These are phyloP conservation scores for Alternaria consortialis DNA, from an alignment of 2,329 filamentous ascomycete genomes.

Conservation along the genomic window DNA sequence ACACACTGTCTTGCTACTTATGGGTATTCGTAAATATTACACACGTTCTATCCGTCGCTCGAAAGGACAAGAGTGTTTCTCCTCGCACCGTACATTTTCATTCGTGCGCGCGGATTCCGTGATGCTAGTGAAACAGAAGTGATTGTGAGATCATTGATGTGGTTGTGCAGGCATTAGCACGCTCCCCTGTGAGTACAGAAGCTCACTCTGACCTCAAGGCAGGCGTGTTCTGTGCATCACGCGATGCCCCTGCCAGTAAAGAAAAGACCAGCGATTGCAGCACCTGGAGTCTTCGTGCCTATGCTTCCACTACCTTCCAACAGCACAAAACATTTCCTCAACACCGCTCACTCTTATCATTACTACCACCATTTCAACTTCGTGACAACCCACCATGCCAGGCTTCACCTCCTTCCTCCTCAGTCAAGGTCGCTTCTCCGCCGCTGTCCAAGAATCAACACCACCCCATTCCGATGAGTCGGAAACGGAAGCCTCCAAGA, in stretches of 20 bases:
- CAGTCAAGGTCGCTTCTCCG: not conserved
- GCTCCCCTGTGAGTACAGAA: not conserved
- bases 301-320: not conserved
- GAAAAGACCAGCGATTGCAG: not conserved
- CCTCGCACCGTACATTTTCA: not conserved
- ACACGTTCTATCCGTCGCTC: not conserved
- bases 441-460: not conserved
- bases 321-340: not conserved
- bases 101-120: not conserved
- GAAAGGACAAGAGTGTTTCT: not conserved
- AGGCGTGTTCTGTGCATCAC: not conserved
- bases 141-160: not conserved
- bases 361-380: not conserved
- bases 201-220: not conserved
- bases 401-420: constrained; percentile 9
- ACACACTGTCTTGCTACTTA: not conserved
- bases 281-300: not conserved
- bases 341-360: not conserved
- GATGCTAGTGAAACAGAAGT: not conserved
- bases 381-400: not conserved
- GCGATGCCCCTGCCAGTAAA: not conserved
- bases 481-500: not conserved
- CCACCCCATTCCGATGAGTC: not conserved
- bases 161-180: not conserved
- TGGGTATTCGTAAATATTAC: not conserved